Percentiles rank a stretch among this genome's conserved stretches.
Conservation (phyloP, 75 land plant species). For the Ceratopteris richardii region DNA sequence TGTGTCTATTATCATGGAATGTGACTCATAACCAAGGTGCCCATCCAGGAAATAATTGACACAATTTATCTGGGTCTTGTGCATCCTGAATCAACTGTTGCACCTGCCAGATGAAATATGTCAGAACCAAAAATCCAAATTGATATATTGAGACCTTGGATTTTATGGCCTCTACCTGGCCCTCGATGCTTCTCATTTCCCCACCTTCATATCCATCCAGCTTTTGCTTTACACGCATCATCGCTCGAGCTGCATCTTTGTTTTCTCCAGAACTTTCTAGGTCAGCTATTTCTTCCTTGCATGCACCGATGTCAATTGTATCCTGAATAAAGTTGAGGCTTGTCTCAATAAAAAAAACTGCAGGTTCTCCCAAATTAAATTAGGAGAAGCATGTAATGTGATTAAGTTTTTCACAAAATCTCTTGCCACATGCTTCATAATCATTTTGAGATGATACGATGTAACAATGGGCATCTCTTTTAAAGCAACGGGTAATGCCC, state of each 20-base stretch:
- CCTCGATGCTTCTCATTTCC: slow-evolving; percentile 86
- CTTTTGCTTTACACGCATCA: slow-evolving; percentile 94
- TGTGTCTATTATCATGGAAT: too few species aligned
- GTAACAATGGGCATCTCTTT: too few species aligned
- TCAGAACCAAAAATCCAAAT: background rate
- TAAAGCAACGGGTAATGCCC: too few species aligned
- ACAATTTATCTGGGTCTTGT: slow-evolving; percentile 72
- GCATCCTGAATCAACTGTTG: slow-evolving; percentile 94
- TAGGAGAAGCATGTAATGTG: background rate
- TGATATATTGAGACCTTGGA: background rate
- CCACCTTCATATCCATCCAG: slow-evolving; percentile 98
- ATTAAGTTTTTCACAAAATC: background rate
- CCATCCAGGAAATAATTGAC: slow-evolving; percentile 95
- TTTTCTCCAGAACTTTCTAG: slow-evolving; percentile 51
- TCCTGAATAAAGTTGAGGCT: slow-evolving; percentile 23
- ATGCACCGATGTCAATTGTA: slow-evolving; percentile 1
- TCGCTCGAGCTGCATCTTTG: slow-evolving; percentile 94
- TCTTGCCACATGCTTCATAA: background rate
- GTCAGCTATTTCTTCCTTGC: slow-evolving; percentile 6
- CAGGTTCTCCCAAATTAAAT: background rate
- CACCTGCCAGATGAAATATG: slow-evolving; percentile 42
- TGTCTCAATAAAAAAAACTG: background rate
- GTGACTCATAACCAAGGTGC: slow-evolving; percentile 97
- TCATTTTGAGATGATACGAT: too few species aligned
- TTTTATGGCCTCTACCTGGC: slow-evolving; percentile 53